Conservation (phyloP, 2,329 filamentous ascomycete genomes). For the Claviceps citrina region DNA sequence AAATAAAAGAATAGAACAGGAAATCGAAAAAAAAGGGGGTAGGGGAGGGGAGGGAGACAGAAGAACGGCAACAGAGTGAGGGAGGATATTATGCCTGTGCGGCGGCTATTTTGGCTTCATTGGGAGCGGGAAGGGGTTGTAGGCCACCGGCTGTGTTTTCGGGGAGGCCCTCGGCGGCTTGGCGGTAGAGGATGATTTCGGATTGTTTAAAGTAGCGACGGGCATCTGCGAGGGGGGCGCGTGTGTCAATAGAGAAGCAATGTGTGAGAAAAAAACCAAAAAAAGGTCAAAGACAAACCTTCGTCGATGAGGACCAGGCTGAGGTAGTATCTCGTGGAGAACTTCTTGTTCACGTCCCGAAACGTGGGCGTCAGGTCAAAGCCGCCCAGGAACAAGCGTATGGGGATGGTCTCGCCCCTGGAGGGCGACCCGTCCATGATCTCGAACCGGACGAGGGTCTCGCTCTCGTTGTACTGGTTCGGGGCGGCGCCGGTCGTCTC, state of each 20-base stretch:
- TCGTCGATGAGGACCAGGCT: conserved; percentile 92
- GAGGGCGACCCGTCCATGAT: conserved; percentile 99
- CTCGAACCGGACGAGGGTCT: conserved; percentile 94
- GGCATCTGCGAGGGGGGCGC: conserved; percentile 61
- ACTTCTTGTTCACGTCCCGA: conserved; percentile 99
- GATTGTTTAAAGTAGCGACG: conserved; percentile 98
- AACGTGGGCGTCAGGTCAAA: conserved; percentile 97
- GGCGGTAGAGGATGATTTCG: conserved; percentile 91
- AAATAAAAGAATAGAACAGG: background rate
- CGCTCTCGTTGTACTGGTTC: conserved; percentile 99
- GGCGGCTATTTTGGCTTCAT: conserved; percentile 30
- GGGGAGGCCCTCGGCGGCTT: conserved; percentile 43
- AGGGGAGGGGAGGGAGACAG: too few relatives aligned
- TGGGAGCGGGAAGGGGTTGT: conserved; percentile 25
- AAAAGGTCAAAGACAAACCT: conserved; percentile 38
- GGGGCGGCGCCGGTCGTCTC: conserved; percentile 93
- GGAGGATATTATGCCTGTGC: conserved; percentile 17
- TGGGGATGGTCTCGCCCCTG: conserved; percentile 85
- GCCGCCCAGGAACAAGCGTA: conserved; percentile 87
- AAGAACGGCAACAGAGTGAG: too few relatives aligned
- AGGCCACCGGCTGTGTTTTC: conserved; percentile 19
- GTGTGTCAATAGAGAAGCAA: background rate
- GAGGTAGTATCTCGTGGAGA: conserved; percentile 93
- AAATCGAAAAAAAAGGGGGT: too few relatives aligned
- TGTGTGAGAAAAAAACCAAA: background rate